Evolutionary conservation across 495 filamentous ascomycete genomes (phyloP), one percentile per base, ranked within the genome.

Genomic region (Daldinia childiae): DNA sequence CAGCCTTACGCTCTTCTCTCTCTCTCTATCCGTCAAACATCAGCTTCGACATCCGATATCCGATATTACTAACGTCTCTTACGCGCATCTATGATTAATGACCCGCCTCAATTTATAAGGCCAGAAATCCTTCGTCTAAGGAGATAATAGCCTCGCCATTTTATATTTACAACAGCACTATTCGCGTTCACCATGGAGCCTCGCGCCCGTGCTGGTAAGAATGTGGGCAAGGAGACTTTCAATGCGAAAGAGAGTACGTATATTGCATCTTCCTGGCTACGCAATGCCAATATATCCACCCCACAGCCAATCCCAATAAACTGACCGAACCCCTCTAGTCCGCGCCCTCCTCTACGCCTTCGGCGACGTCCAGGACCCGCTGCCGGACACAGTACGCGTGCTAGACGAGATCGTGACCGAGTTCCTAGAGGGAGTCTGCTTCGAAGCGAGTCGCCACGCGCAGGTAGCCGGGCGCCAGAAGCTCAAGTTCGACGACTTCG

Each of bases 401-500:
- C 90, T 98, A 15, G 95, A 98, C 78, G 95, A 98, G 79, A 93
- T 99, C 62, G 87, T 95, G 59, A 97, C 93, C 50, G 95, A 98
- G 79, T 95, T 92, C 80, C 87, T 94, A 63, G 89, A 95, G 64
- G 92, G 94, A 78, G 86, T 95, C 64, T 94, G 91, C 83, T 95
- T 97, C 84, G 90, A 91, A 58, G 95, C 95, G 5, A 90, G 92
- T 27, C 87, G 90, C 24, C 89, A 89, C 70, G 95, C 95, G 0
- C 88, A 90, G 74, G 89, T 95, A 78, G 88, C 91, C 2, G 89
- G 93, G 3, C 89, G 95, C 6, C 91, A 95, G 74, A 99, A 99
- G 81, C 92, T 98, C 82, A 99, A 99, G 76, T 91, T 97, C 63
- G 95, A 99, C 70, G 95, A 99, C 78, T 97, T 98, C 84, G 92